These are phyloP conservation scores for Carpinus viminea DNA, from an alignment of 306 rosid genomes.

Conservation along the genomic window DNA sequence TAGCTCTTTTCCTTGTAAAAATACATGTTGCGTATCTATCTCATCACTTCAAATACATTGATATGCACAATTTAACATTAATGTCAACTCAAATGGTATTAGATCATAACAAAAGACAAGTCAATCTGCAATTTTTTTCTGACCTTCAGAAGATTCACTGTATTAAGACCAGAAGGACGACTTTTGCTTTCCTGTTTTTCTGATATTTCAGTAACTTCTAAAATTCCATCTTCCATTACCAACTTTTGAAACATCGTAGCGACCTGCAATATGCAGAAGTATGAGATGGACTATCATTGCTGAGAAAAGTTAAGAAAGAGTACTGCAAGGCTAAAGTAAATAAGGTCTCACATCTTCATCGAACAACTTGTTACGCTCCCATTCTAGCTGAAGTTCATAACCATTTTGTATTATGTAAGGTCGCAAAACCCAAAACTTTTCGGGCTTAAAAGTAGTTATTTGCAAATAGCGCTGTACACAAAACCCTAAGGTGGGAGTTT, in stretches of 20 bases:
- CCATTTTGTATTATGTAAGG: constrained; percentile 73
- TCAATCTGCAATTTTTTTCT: constrained; percentile 32
- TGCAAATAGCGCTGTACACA: constrained; percentile 94
- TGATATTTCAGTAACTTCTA: constrained; percentile 70
- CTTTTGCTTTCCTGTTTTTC: constrained; percentile 89
- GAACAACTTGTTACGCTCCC: constrained; percentile 89
- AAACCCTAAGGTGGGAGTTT: constrained; percentile 96
- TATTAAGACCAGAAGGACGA: constrained; percentile 94
- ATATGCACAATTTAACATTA: background rate
- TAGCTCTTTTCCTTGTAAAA: too few species aligned
- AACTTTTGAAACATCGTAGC: constrained; percentile 83
- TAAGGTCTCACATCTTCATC: constrained; percentile 65
- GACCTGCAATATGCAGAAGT: constrained; percentile 52
- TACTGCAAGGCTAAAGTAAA: constrained; percentile 21
- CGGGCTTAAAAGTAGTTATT: constrained; percentile 87
- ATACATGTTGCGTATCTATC: too few species aligned
- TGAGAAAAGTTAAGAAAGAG: constrained; percentile 16
- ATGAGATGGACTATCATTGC: constrained; percentile 19
- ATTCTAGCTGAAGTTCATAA: constrained; percentile 88
- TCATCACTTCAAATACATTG: background rate
- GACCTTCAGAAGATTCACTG: constrained; percentile 96
- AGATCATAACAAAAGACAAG: constrained; percentile 8
- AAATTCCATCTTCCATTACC: constrained; percentile 65
- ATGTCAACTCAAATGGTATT: constrained; percentile 6
- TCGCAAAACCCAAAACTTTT: constrained; percentile 86